These are phyloP conservation scores for Saccharomycopsis sp. DNA, from an alignment of 805 yeast genomes.

Conservation along the genomic window DNA sequence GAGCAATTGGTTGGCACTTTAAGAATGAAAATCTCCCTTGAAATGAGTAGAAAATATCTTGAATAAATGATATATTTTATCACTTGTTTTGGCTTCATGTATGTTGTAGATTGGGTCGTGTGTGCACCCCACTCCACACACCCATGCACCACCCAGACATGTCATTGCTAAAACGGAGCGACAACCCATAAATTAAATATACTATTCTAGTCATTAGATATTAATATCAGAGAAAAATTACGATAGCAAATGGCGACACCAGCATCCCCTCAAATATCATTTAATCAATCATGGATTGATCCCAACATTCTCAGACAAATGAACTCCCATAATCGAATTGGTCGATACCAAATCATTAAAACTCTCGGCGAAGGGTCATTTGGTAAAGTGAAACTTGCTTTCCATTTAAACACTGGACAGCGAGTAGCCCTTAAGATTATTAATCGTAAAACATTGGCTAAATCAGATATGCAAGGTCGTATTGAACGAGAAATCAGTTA, in stretches of 20 bases:
- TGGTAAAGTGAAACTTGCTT: slow-evolving; percentile 90
- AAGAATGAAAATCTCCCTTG: slow-evolving; percentile 15
- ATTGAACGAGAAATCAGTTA: slow-evolving; percentile 92
- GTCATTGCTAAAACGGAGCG: no score
- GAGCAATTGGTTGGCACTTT: slow-evolving; percentile 8
- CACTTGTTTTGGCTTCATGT: no score
- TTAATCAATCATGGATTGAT: slow-evolving; percentile 20
- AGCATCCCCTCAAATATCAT: slow-evolving; percentile 1
- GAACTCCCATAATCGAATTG: slow-evolving; percentile 44
- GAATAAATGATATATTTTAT: no score
- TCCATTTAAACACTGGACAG: slow-evolving; percentile 85
- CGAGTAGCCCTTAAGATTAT: slow-evolving; percentile 90
- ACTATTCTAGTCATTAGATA: no score
- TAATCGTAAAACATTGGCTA: slow-evolving; percentile 85
- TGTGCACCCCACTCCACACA: no score
- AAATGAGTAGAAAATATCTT: slow-evolving; percentile 18
- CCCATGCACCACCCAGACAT: no score
- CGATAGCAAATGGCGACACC: not conserved
- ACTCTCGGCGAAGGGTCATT: slow-evolving; percentile 95
- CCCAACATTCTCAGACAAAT: slow-evolving; percentile 18
- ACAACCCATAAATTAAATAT: no score
- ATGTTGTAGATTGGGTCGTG: no score
- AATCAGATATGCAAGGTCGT: slow-evolving; percentile 95
- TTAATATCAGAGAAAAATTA: no score
- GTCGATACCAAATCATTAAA: slow-evolving; percentile 87